Evolutionary conservation across 306 rosid species (phyloP).

Genomic region (Begonia peltatifolia): DNA sequence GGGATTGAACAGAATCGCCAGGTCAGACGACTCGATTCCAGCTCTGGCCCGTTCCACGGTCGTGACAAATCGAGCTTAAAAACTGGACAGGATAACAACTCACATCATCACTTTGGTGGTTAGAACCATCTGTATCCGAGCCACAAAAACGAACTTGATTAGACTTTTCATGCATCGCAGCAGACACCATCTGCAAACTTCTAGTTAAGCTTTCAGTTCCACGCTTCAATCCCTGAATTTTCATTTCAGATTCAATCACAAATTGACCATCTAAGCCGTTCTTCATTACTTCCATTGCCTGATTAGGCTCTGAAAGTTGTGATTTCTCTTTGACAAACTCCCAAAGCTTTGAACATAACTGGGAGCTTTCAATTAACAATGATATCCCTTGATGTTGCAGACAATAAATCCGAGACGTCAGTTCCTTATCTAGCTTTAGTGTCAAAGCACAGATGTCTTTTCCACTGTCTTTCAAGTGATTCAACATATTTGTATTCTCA

Average conservation of each 20-base stretch:
- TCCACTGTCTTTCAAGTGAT: slow-evolving; percentile 59
- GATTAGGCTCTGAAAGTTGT: slow-evolving; percentile 22
- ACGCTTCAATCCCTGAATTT: slow-evolving; percentile 56
- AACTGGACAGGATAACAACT: not conserved
- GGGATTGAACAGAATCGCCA: too few species aligned
- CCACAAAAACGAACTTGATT: slow-evolving; percentile 25
- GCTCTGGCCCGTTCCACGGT: too few species aligned
- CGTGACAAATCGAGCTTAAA: too few species aligned
- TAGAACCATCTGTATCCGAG: slow-evolving; percentile 25
- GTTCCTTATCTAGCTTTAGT: slow-evolving; percentile 64
- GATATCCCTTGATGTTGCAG: slow-evolving; percentile 74
- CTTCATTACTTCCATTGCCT: slow-evolving; percentile 18
- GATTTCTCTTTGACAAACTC: slow-evolving; percentile 49
- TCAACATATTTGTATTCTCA: slow-evolving; percentile 58
- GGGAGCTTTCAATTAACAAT: slow-evolving; percentile 61
- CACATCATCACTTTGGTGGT: slow-evolving; percentile 49
- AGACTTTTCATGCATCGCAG: slow-evolving; percentile 60
- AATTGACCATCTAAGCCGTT: slow-evolving; percentile 58
- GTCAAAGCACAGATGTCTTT: slow-evolving; percentile 48
- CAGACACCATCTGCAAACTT: slow-evolving; percentile 69
- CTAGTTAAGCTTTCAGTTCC: slow-evolving; percentile 58
- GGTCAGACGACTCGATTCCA: too few species aligned
- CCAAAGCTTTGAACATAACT: slow-evolving; percentile 45
- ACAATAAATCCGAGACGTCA: slow-evolving; percentile 46
- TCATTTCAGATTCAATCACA: slow-evolving; percentile 59